Conservation (phyloP, 768 basidiomycete species). For the Hygrocybe punicea region DNA sequence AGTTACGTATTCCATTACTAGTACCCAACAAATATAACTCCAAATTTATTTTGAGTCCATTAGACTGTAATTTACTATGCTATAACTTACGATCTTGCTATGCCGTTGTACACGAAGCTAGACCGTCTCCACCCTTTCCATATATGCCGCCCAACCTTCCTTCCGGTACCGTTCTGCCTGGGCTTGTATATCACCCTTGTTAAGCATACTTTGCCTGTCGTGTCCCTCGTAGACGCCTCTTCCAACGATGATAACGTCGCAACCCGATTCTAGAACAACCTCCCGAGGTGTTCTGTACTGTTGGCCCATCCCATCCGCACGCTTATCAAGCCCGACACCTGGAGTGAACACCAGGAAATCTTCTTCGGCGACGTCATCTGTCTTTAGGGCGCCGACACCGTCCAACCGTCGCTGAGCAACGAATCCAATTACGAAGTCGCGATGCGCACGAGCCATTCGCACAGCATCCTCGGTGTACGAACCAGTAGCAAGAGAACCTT, state of each 20-base stretch:
- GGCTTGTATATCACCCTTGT: slow-evolving; percentile 21
- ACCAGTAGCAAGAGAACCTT: slow-evolving; percentile 79
- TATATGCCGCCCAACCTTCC: slow-evolving; percentile 92
- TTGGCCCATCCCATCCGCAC: slow-evolving; percentile 87
- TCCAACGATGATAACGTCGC: slow-evolving; percentile 97
- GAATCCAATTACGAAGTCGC: slow-evolving; percentile 93
- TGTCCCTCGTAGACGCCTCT: slow-evolving; percentile 80
- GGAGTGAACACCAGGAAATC: slow-evolving; percentile 93
- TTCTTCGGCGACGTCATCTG: slow-evolving; percentile 43
- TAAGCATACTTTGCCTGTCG: slow-evolving; percentile 40
- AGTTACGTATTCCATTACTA: too few relatives aligned
- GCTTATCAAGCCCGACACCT: slow-evolving; percentile 79
- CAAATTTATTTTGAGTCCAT: too few relatives aligned
- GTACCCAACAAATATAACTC: too few relatives aligned
- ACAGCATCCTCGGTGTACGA: slow-evolving; percentile 81
- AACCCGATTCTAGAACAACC: slow-evolving; percentile 76
- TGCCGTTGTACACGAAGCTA: neutral
- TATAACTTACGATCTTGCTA: too few relatives aligned
- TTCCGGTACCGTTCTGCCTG: slow-evolving; percentile 82
- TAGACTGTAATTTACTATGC: too few relatives aligned
- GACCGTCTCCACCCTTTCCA: slow-evolving; percentile 42
- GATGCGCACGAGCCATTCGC: slow-evolving; percentile 77
- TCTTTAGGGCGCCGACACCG: slow-evolving; percentile 44
- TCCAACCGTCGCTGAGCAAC: slow-evolving; percentile 89
- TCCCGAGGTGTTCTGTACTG: slow-evolving; percentile 89